A percentile compares a stretch with the other conserved stretches of the same genome.
phyloP scores from a whole-genome alignment of 225 moss, liverwort and hornwort genomes.

The Takakia lepidozioides region DNA sequence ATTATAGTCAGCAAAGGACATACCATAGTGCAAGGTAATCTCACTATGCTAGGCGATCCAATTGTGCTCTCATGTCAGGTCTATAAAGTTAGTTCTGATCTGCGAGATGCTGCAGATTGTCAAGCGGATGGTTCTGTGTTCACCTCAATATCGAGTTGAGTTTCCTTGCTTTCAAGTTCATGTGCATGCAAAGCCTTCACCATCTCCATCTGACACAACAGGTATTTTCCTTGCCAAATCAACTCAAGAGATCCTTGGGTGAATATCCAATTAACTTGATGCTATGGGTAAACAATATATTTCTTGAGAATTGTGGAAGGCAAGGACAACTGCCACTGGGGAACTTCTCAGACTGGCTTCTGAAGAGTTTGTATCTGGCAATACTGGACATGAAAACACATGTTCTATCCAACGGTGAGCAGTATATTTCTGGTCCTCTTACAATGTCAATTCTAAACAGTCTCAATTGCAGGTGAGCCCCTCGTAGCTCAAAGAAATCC shows the following conservation, averaged over 20 bases:
- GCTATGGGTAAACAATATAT: too few species aligned
- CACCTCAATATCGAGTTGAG: slow-evolving; percentile 36
- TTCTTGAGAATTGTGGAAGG: too few species aligned
- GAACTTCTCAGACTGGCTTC: too few species aligned
- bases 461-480: not conserved
- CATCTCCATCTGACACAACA: slow-evolving; percentile 27
- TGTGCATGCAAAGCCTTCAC: slow-evolving; percentile 22
- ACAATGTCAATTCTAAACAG: too few species aligned
- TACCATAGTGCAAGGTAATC: too few species aligned
- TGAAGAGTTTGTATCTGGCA: too few species aligned
- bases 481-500: not conserved
- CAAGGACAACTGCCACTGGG: too few species aligned
- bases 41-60: not conserved
- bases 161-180: slow-evolving; percentile 29
- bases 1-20: not conserved
- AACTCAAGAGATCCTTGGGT: not conserved
- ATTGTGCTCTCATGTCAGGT: too few species aligned
- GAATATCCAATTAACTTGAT: not conserved
- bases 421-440: too few species aligned
- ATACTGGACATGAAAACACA: too few species aligned
- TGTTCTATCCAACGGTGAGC: too few species aligned
- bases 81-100: not conserved
- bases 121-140: not conserved
- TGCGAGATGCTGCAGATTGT: not conserved
- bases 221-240: too few species aligned